Evolutionary conservation across 768 basidiomycete species (phyloP).

Genomic region (Agaricus blazei): DNA sequence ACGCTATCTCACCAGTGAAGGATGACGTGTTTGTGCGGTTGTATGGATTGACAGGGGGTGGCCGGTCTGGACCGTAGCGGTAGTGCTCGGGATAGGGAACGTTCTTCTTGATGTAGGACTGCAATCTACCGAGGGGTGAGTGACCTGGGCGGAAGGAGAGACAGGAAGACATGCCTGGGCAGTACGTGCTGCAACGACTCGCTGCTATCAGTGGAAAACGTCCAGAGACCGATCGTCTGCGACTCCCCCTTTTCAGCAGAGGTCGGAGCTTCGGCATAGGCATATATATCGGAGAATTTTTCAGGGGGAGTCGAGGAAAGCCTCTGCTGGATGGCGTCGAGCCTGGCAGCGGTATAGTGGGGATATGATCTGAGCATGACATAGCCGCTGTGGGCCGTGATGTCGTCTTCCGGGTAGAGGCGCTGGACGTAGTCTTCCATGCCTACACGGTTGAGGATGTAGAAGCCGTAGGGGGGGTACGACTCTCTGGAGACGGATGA

Average conservation of each 20-base stretch:
- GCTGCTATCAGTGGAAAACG: conserved; percentile 60
- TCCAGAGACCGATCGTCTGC: conserved; percentile 71
- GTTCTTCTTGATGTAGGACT: conserved; percentile 62
- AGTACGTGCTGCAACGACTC: conserved; percentile 72
- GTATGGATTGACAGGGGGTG: conserved; percentile 48
- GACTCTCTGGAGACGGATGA: conserved; percentile 43
- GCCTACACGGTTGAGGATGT: conserved; percentile 78
- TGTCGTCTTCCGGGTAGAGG: conserved; percentile 74
- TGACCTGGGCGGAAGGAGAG: not conserved
- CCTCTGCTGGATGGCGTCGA: conserved; percentile 28
- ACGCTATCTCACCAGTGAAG: not conserved
- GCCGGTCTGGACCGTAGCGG: conserved; percentile 61
- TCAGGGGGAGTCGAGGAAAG: conserved; percentile 19
- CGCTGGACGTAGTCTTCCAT: conserved; percentile 73
- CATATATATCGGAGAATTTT: conserved; percentile 49
- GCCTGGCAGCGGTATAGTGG: conserved; percentile 52
- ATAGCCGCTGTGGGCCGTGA: conserved; percentile 57
- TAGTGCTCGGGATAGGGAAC: conserved; percentile 68
- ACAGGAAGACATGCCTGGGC: conserved; percentile 43
- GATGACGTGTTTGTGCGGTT: conserved; percentile 15
- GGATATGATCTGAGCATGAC: conserved; percentile 73
- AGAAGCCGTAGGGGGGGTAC: conserved; percentile 82
- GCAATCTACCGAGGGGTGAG: conserved; percentile 37
- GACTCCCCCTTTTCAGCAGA: conserved; percentile 48
- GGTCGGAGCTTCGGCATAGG: conserved; percentile 34